Conservation (phyloP, 2,329 filamentous ascomycete species). For the Lachnellula cervina region DNA sequence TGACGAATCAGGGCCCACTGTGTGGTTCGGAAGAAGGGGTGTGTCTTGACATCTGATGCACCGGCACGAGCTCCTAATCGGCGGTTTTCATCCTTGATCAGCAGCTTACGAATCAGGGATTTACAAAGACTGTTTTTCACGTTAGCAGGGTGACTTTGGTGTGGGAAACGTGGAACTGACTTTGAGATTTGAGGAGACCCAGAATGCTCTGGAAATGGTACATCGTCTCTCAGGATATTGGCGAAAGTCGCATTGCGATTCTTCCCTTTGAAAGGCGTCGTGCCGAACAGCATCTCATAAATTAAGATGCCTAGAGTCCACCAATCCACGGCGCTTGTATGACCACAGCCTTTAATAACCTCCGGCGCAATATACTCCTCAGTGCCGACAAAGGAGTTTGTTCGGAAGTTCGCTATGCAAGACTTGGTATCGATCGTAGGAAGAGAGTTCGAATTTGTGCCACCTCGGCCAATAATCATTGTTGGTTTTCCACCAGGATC, state of each 20-base stretch:
- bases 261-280: constrained; percentile 98
- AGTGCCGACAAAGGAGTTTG: constrained; percentile 96
- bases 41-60: constrained; percentile 92
- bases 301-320: constrained; percentile 97
- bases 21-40: constrained; percentile 92
- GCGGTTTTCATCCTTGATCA: constrained; percentile 96
- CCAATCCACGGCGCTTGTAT: constrained; percentile 98
- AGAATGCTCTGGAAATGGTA: constrained; percentile 87
- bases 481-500: constrained; percentile 92
- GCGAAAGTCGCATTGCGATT: constrained; percentile 97
- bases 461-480: constrained; percentile 87
- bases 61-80: constrained; percentile 90
- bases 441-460: constrained; percentile 77
- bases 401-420: constrained; percentile 96
- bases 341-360: constrained; percentile 96
- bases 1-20: constrained; percentile 97
- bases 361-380: constrained; percentile 99
- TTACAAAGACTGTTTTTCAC: constrained; percentile 72
- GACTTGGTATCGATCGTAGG: constrained; percentile 99
- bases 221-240: constrained; percentile 93
- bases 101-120: constrained; percentile 87
- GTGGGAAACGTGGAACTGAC: constrained; percentile 51
- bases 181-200: constrained; percentile 83
- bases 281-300: constrained; percentile 98
- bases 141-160: constrained; percentile 30